Percentiles rank a stretch among this genome's conserved stretches.
Conservation (phyloP, 257 asterid genomes). For the Solanum infundibuliforme region DNA sequence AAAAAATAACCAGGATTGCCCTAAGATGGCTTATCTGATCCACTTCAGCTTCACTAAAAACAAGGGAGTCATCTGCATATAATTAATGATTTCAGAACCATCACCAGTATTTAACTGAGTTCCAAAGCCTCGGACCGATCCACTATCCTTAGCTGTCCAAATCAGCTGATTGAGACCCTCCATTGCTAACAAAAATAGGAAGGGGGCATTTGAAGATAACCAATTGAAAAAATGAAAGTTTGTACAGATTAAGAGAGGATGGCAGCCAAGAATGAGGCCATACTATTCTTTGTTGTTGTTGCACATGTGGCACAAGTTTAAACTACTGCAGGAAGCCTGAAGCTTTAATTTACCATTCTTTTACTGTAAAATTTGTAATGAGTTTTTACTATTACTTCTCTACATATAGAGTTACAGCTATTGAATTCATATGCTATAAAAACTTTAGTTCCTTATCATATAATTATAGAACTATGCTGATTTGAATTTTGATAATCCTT, state of each 20-base stretch:
- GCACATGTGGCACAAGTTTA: neutral
- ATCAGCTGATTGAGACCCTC: neutral
- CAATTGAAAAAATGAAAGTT: neutral
- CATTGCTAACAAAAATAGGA: neutral
- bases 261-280: neutral
- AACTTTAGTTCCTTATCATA: neutral
- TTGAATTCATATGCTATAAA: neutral
- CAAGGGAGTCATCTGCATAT: neutral
- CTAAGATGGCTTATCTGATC: neutral
- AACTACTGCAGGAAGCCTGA: neutral
- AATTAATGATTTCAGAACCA: neutral
- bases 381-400: neutral
- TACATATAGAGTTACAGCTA: neutral
- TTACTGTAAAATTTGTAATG: neutral
- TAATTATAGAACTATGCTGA: neutral
- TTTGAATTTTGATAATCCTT: neutral
- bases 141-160: neutral
- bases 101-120: neutral
- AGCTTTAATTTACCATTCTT: neutral
- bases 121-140: neutral
- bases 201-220: neutral
- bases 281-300: neutral
- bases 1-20: neutral
- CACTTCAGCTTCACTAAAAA: neutral
- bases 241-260: neutral